These are phyloP conservation scores for Talaromyces ruber DNA, from an alignment of 495 filamentous ascomycete genomes.

Conservation along the genomic window DNA sequence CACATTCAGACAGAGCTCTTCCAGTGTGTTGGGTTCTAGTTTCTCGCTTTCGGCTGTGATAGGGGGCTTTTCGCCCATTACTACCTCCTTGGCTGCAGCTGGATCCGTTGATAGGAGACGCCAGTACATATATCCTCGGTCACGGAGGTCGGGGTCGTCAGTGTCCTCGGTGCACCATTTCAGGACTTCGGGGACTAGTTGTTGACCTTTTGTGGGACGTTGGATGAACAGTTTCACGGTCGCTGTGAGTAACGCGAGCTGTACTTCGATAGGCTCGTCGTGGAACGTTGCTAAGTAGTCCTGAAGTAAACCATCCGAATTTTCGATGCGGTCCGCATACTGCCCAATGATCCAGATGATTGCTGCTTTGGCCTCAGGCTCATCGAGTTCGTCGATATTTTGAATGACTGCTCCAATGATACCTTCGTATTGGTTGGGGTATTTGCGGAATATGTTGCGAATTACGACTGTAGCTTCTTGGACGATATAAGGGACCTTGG, in stretches of 20 bases:
- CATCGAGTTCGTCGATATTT: slow-evolving; percentile 92
- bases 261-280: slow-evolving; percentile 91
- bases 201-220: slow-evolving; percentile 87
- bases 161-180: slow-evolving; percentile 99
- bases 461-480: slow-evolving; percentile 99
- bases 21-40: slow-evolving; percentile 80
- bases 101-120: slow-evolving; percentile 92
- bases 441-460: slow-evolving; percentile 98
- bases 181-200: slow-evolving; percentile 88
- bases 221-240: slow-evolving; percentile 99
- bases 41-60: slow-evolving; percentile 97
- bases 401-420: slow-evolving; percentile 95
- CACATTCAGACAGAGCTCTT: slow-evolving; percentile 95
- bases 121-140: slow-evolving; percentile 99
- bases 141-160: slow-evolving; percentile 92
- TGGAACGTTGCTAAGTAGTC: slow-evolving; percentile 91
- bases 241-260: slow-evolving; percentile 88
- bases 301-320: slow-evolving; percentile 85
- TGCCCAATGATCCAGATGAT: slow-evolving; percentile 99
- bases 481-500: slow-evolving; percentile 99
- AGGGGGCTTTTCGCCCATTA: slow-evolving; percentile 95
- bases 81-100: slow-evolving; percentile 71
- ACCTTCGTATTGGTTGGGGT: slow-evolving; percentile 95
- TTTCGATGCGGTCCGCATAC: slow-evolving; percentile 94
- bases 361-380: slow-evolving; percentile 98